phyloP scores from a whole-genome alignment of 768 basidiomycete genomes.

The Neoboletus magnificus region DNA sequence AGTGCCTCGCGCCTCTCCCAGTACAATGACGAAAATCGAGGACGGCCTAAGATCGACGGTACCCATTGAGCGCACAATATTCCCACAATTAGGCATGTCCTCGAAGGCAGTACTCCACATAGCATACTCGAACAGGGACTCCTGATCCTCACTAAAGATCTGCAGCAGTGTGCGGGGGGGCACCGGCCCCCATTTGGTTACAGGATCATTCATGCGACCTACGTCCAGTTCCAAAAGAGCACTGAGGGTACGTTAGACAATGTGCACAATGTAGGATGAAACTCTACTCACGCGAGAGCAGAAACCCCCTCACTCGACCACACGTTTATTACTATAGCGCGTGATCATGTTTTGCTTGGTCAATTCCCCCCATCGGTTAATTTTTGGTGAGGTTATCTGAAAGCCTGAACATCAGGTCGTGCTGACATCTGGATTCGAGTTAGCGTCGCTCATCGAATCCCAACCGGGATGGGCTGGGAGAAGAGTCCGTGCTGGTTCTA shows the following conservation, averaged over 20 bases:
- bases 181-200: background rate
- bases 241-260: background rate
- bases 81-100: background rate
- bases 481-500: too few relatives aligned
- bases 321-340: conserved; percentile 2
- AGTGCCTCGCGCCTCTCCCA: background rate
- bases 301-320: background rate
- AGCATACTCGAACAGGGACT: background rate
- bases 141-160: background rate
- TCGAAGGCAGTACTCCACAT: background rate
- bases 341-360: background rate
- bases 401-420: background rate
- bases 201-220: background rate
- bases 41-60: background rate
- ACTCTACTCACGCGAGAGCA: conserved; percentile 2
- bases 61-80: background rate
- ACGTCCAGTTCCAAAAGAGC: background rate
- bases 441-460: too few relatives aligned
- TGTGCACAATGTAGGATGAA: background rate
- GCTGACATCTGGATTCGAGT: background rate
- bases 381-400: conserved; percentile 1
- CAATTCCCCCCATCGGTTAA: conserved; percentile 4
- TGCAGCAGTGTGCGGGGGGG: background rate
- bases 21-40: conserved; percentile 1
- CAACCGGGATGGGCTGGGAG: too few relatives aligned